These are phyloP conservation scores for Elsinoe arachidis DNA, from an alignment of 2,329 filamentous ascomycete genomes.

Conservation along the genomic window DNA sequence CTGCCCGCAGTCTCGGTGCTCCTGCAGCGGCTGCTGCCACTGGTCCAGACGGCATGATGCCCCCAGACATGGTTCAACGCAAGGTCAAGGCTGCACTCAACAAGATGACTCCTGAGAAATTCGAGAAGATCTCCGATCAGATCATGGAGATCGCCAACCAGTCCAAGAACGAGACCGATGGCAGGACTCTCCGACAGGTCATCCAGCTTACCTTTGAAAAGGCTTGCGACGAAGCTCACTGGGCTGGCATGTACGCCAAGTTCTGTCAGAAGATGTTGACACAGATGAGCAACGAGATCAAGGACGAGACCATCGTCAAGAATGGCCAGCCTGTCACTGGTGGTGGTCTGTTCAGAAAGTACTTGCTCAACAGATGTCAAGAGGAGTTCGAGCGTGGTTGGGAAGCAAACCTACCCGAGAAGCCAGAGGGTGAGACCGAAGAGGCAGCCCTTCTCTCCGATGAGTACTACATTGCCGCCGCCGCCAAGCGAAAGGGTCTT, in stretches of 20 bases:
- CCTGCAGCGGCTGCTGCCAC: slow-evolving; percentile 36
- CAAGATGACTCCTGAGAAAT: slow-evolving; percentile 99
- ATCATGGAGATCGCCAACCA: slow-evolving; percentile 88
- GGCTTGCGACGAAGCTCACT: slow-evolving; percentile 95
- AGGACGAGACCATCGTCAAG: slow-evolving; percentile 88
- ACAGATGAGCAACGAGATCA: slow-evolving; percentile 88
- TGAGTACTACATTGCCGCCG: slow-evolving; percentile 89
- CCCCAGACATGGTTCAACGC: slow-evolving; percentile 88
- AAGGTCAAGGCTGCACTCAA: slow-evolving; percentile 98
- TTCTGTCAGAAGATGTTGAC: slow-evolving; percentile 97
- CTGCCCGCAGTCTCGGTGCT: slow-evolving; percentile 61
- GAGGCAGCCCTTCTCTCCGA: slow-evolving; percentile 84
- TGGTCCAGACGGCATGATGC: slow-evolving; percentile 53
- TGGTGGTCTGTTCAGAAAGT: slow-evolving; percentile 94
- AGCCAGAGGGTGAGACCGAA: slow-evolving; percentile 61
- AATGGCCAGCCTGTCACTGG: slow-evolving; percentile 79
- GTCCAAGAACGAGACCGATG: slow-evolving; percentile 90
- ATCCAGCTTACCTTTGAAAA: slow-evolving; percentile 99
- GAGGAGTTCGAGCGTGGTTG: slow-evolving; percentile 98
- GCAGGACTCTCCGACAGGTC: slow-evolving; percentile 89
- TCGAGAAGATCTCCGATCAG: slow-evolving; percentile 88
- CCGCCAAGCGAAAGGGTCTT: slow-evolving; percentile 91
- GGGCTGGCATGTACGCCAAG: slow-evolving; percentile 97
- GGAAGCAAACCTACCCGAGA: slow-evolving; percentile 75
- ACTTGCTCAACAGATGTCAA: slow-evolving; percentile 95